A percentile compares a stretch with the other conserved stretches of the same genome.
Evolutionary conservation across 257 asterid genomes (phyloP).

Genomic region (Solanum bulbocastanum): DNA sequence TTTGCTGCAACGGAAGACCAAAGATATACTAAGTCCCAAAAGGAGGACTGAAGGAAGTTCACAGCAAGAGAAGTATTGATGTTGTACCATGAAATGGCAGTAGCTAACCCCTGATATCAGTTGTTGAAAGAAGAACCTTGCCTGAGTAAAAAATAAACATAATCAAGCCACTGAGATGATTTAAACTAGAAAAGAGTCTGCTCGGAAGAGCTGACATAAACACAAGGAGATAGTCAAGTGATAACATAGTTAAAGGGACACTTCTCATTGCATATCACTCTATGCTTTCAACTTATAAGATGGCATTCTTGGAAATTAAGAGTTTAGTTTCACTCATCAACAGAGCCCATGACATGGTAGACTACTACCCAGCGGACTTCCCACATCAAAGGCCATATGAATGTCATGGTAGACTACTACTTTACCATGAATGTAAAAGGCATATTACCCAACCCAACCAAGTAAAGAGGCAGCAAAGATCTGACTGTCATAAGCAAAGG

Average conservation of each 20-base stretch:
- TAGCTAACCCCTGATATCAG: slow-evolving; percentile 38
- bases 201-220: not conserved
- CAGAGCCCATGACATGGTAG: not conserved
- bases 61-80: not conserved
- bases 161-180: not conserved
- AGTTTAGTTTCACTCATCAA: not conserved
- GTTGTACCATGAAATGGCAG: slow-evolving; percentile 34
- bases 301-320: not conserved
- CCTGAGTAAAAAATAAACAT: slow-evolving; percentile 11
- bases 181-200: not conserved
- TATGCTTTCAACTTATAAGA: not conserved
- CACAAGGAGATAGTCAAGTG: not conserved
- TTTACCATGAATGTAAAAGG: not conserved
- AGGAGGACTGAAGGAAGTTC: not conserved
- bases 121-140: slow-evolving; percentile 40
- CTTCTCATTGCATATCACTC: not conserved
- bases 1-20: slow-evolving; percentile 17
- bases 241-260: not conserved
- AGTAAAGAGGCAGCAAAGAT: not conserved
- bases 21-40: not conserved
- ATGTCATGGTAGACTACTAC: not conserved
- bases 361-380: not conserved
- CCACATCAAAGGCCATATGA: not conserved
- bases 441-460: not conserved
- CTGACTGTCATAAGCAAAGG: not conserved